phyloP scores from a whole-genome alignment of 768 basidiomycete species.

The Leccinum pellstonianum region DNA sequence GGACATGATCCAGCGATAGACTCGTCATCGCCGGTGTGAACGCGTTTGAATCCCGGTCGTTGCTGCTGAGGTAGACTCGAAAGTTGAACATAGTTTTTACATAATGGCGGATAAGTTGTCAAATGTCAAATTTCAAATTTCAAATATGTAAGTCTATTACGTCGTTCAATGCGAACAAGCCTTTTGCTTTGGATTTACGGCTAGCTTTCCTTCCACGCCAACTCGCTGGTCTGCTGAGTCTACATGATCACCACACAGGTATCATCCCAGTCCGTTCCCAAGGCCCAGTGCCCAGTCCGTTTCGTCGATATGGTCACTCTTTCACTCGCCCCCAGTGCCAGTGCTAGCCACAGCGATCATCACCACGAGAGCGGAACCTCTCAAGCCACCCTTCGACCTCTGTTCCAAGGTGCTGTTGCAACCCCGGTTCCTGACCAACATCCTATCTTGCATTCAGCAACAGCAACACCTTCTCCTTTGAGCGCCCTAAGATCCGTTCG shows the following conservation, averaged over 20 bases:
- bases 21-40: no score
- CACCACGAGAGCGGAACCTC: slow-evolving; percentile 1
- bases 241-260: slow-evolving; percentile 13
- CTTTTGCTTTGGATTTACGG: not conserved
- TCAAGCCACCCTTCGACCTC: not conserved
- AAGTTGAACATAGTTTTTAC: no score
- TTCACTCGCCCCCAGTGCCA: not conserved
- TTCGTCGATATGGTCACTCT: slow-evolving; percentile 13
- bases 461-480: slow-evolving; percentile 13
- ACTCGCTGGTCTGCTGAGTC: not conserved
- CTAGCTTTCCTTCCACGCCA: not conserved
- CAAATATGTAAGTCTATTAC: not conserved
- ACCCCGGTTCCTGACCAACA: slow-evolving; percentile 10
- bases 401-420: not conserved
- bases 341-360: not conserved
- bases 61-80: no score
- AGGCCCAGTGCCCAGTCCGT: not conserved
- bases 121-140: not conserved
- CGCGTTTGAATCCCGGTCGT: no score
- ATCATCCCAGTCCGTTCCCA: not conserved
- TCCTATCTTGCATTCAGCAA: slow-evolving; percentile 15
- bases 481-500: slow-evolving; percentile 4
- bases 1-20: no score
- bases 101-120: not conserved
- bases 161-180: no score